Evolutionary conservation across 306 rosid species (phyloP).

Genomic region (Herpetospermum pedunculosum): DNA sequence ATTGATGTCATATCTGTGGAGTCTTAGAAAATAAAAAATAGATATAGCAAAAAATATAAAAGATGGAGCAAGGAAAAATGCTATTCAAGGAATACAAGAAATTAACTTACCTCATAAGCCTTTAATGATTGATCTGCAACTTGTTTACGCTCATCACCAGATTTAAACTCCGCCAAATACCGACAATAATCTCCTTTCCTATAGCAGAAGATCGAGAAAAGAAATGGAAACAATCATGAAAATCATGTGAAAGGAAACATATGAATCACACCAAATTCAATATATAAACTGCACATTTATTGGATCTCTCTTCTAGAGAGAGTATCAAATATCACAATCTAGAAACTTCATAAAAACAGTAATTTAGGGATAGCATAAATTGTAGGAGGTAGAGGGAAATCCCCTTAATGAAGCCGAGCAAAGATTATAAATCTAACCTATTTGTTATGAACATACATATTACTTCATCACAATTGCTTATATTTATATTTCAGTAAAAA

Average conservation of each 20-base stretch:
- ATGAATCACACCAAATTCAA: not conserved
- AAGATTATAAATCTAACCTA: not conserved
- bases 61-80: not conserved
- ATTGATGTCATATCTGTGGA: not conserved
- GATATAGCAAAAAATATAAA: not conserved
- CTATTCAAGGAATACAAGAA: conserved; percentile 7
- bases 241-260: not conserved
- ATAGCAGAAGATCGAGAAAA: not conserved
- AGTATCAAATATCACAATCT: not conserved
- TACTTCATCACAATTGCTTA: not conserved
- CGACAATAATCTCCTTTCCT: conserved; percentile 46
- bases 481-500: not conserved
- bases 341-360: not conserved
- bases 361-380: not conserved
- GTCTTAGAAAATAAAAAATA: not conserved
- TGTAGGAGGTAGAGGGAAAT: not conserved
- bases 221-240: not conserved
- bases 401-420: not conserved
- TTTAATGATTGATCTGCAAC: conserved; percentile 35
- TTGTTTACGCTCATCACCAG: conserved; percentile 21
- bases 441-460: not conserved
- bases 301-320: not conserved
- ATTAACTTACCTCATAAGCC: conserved; percentile 25
- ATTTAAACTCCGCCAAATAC: conserved; percentile 35
- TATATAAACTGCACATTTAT: not conserved